Percentiles rank a stretch among this genome's conserved stretches.
phyloP scores from a whole-genome alignment of 2,329 filamentous ascomycete genomes.

The Exophiala lecanii-corni region DNA sequence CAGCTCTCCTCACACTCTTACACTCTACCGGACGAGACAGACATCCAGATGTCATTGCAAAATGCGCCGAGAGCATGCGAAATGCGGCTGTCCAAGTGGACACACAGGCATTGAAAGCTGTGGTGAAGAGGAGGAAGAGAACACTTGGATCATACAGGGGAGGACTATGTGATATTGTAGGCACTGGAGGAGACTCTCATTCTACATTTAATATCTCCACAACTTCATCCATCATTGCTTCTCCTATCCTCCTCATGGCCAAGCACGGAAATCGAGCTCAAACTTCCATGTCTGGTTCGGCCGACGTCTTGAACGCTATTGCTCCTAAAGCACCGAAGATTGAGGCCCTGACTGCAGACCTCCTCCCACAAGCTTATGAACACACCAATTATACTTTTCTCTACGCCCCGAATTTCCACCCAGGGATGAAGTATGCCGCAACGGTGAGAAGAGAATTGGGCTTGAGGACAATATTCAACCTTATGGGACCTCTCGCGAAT shows the following conservation, averaged over 20 bases:
- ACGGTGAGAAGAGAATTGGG: slow-evolving; percentile 82
- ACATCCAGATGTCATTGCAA: slow-evolving; percentile 77
- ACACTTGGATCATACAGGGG: slow-evolving; percentile 72
- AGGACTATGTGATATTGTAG: slow-evolving; percentile 91
- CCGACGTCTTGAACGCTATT: slow-evolving; percentile 79
- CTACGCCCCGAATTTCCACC: slow-evolving; percentile 93
- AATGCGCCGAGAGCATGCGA: slow-evolving; percentile 80
- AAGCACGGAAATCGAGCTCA: slow-evolving; percentile 97
- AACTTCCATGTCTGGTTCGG: slow-evolving; percentile 91
- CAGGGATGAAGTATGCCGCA: slow-evolving; percentile 85
- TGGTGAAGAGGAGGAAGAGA: slow-evolving; percentile 50
- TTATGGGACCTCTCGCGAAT: slow-evolving; percentile 87
- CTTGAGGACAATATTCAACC: slow-evolving; percentile 95
- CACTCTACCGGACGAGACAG: slow-evolving; percentile 87
- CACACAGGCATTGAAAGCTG: slow-evolving; percentile 53
- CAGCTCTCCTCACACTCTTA: slow-evolving; percentile 80
- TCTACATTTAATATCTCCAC: slow-evolving; percentile 99
- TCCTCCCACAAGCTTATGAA: slow-evolving; percentile 68
- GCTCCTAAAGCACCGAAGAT: slow-evolving; percentile 69
- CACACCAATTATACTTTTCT: slow-evolving; percentile 89
- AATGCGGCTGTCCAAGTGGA: slow-evolving; percentile 71
- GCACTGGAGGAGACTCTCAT: slow-evolving; percentile 92
- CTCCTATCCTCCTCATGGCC: slow-evolving; percentile 74
- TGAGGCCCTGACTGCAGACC: slow-evolving; percentile 65
- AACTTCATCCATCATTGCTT: slow-evolving; percentile 86